Evolutionary conservation across 2,329 filamentous ascomycete species (phyloP), one percentile per base, ranked within the genome.

Genomic region (Parafenestella ontariensis): DNA sequence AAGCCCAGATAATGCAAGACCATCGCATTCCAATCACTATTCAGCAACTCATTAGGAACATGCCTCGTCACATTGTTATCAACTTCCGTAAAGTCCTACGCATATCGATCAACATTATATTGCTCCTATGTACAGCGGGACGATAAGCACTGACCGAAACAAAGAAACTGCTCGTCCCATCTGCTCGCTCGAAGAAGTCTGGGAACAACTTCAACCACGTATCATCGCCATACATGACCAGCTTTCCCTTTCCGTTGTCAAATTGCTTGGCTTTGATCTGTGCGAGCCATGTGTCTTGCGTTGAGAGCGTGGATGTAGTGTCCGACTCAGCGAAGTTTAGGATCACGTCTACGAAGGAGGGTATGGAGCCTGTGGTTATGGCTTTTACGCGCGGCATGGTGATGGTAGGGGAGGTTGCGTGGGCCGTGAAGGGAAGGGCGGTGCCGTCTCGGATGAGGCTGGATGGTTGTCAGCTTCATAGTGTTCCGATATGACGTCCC

Each of bases 181-280:
- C 96, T 46, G 87, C 83, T 36, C 93, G 87, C 64, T 89, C 87
- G 78, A 99, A 99, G 43, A 89, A 92, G 15, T 85, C 87, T 0
- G 95, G 95, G 68, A 99, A 99, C 13, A 99, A 82, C 79, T 97
- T 98, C 65, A 99, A 80, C 96, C 95, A 99, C 18, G 95, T 99
- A 74, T 99, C 95, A 70, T 99, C 95, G 44, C 95, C 95, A 71
- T 95, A 97, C 89, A 99, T 95, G 72, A 97, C 81, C 58, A 98
- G 82, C 68, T 91, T 92, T 18, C 91, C 66, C 20, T 59, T 57
- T 20, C 52, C 59, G 8, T 53, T 46, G 10, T 48, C 91, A 41
- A 59, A 69, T 29, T 72, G 59, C 58, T 74, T 73, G 37, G 87
- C 87, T 74, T 89, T 94, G 78, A 99, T 87, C 80, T 99, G 95